These are phyloP conservation scores for Boletus sensibilis DNA, from an alignment of 768 basidiomycete species.

Conservation along the genomic window DNA sequence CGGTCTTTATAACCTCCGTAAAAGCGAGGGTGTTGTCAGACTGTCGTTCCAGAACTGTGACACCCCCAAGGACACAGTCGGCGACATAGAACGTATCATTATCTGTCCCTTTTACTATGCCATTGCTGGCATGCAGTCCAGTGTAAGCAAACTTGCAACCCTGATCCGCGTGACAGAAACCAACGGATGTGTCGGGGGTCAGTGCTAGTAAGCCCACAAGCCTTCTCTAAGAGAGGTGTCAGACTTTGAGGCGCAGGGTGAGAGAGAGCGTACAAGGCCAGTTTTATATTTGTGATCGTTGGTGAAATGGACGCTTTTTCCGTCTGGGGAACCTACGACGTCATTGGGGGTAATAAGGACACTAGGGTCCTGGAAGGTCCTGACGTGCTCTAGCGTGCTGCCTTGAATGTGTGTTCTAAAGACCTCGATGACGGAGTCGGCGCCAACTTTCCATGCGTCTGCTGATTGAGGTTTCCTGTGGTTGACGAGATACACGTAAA, in stretches of 20 bases:
- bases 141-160: constrained; percentile 61
- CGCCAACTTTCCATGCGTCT: constrained; percentile 48
- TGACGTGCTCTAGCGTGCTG: constrained; percentile 48
- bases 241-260: not conserved
- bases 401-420: constrained; percentile 54
- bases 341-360: constrained; percentile 69
- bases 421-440: constrained; percentile 70
- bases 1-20: constrained; percentile 52
- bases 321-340: constrained; percentile 62
- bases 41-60: constrained; percentile 58
- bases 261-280: constrained; percentile 44
- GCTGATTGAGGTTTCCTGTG: constrained; percentile 54
- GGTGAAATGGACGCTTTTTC: constrained; percentile 64
- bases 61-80: constrained; percentile 41
- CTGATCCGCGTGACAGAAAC: constrained; percentile 58
- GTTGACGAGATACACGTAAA: constrained; percentile 72
- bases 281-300: constrained; percentile 62
- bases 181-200: constrained; percentile 47
- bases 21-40: constrained; percentile 57
- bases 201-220: constrained; percentile 31
- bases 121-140: constrained; percentile 56
- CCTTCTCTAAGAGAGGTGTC: constrained; percentile 18
- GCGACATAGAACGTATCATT: constrained; percentile 69
- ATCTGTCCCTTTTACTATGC: constrained; percentile 48
- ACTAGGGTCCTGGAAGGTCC: constrained; percentile 51